Evolutionary conservation across 805 yeast species (phyloP), one percentile per base, ranked within the genome.

Genomic region (Scheffersomyces lignosus): DNA sequence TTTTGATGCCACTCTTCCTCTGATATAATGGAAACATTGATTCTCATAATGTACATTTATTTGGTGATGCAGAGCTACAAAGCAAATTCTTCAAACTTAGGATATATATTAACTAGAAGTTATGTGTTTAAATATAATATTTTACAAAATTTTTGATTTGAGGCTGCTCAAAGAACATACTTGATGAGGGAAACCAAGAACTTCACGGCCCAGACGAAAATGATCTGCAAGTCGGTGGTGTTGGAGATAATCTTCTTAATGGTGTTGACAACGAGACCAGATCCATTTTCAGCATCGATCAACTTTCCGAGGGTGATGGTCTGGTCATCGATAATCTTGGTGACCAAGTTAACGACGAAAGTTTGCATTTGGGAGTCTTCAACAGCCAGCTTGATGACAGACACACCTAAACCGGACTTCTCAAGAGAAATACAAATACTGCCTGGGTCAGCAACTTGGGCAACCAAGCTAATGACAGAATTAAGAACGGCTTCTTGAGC

Each of bases 401-500:
- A 48, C 9, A 45, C 42, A 15, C 45, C 58, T 30, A 53, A 46
- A n/a, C 58, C 58, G 7, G 56, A 51, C 41, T 51, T 51, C 12
- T 38, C 34, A 41, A 53, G 45, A 4, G 56, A 51, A 32, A 44
- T 52, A 34, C 46, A 43, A 14, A 53, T 44, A 20, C 43, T 43
- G 31, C 47, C 54, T 15, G 48, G 33, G 27, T 45, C 46, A 35
- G 42, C 38, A 34, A 45, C 42, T 9, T 51, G 36, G 15, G 47
- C 51, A n/a, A 53, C 39, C 25, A 53, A 39, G 13, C 39, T 32
- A 20, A 53, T 44, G 23, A 53, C 40, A n/a, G 35, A 18, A n/a
- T 29, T 10, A 15, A 41, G 26, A 12, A 36, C 18, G 17, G 42
- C 34, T 16, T 28, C 26, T 20, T 37, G 37, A 6, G 42, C 22